A percentile compares a stretch with the other conserved stretches of the same genome.
phyloP scores from a whole-genome alignment of 768 basidiomycete genomes.

The Ephemerocybe angulata region DNA sequence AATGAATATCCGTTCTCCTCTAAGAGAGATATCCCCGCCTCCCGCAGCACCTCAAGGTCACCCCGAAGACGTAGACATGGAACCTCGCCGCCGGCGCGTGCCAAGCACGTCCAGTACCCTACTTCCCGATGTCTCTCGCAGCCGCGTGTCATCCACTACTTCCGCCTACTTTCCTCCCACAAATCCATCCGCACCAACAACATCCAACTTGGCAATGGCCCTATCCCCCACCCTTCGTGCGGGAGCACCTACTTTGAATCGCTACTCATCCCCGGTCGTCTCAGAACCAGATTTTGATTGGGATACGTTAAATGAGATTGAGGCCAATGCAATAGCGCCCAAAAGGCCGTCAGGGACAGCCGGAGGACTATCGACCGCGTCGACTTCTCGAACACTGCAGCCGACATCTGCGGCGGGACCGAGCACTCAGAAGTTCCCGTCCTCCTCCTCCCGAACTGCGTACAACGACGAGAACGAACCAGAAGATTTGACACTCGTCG shows the following conservation, averaged over 20 bases:
- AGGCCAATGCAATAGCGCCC: not conserved
- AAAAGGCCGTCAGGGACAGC: not conserved
- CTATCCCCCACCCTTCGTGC: not conserved
- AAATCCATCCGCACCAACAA: slow-evolving; percentile 10
- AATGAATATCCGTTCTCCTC: slow-evolving; percentile 32
- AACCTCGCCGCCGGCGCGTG: slow-evolving; percentile 34
- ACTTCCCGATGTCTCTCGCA: slow-evolving; percentile 9
- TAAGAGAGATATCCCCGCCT: slow-evolving; percentile 36
- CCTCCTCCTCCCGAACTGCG: not conserved
- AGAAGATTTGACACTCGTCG: not conserved
- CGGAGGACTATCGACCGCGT: too few relatives aligned
- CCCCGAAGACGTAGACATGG: slow-evolving; percentile 38
- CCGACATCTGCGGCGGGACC: not conserved
- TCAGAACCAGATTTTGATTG: not conserved
- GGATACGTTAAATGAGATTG: not conserved
- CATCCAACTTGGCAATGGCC: not conserved
- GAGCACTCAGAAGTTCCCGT: not conserved
- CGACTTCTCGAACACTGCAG: not conserved
- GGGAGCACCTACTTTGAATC: not conserved
- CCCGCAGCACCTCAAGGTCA: slow-evolving; percentile 18
- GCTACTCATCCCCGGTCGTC: not conserved
- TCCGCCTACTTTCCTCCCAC: slow-evolving; percentile 10
- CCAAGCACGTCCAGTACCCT: slow-evolving; percentile 22
- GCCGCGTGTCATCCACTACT: not conserved
- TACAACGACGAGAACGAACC: not conserved